Evolutionary conservation across 371 early-diverging fungal species (phyloP), one percentile per base, ranked within the genome.

Genomic region (Mortierella polycephala): DNA sequence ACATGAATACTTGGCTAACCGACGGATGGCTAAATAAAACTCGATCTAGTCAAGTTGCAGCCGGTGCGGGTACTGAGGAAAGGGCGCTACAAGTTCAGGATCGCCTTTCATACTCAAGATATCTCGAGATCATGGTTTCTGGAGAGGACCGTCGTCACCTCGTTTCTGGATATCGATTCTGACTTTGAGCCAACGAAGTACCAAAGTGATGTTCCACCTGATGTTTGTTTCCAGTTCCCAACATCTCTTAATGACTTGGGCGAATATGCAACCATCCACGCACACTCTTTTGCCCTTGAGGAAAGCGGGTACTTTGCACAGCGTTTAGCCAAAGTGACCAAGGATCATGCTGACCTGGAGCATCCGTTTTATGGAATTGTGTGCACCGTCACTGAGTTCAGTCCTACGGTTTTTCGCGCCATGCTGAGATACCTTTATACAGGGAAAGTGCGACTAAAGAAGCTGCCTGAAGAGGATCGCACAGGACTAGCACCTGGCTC

Each of bases 361-460:
- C 37, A 41, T 7, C 51, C 62, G 18, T 64, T 62, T 50, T 40
- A 41, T n/a, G 60, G 60, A 5, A 44, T 61, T 42, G 23, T 37
- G 14, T 69, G 64, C 41, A 20, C 44, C 10, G 57, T 74, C 13
- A 74, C 62, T 7, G 75, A 68, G 44, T 74, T 74, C 50, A 61
- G 51, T 13, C 65, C 75, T 2, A 20, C 46, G n/a, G 69, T 69
- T 41, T 69, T 74, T 64, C 64, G 75, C 18, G 58, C 20, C 42
- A 63, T 74, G 69, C 62, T 74, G 46, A 56, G 54, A 21, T 64
- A 60, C 57, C 60, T 74, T 20, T 74, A 74, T 57, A 69, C 65
- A 1, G 69, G 69, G 13, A 18, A 39, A 10, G 7, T 73, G 18
- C 49, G 45, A 23, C 13, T 69, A 41, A 39, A 53, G 55, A 57